These are phyloP conservation scores for Leishmania turanica DNA, from an alignment of 208 protist species.

Conservation along the genomic window DNA sequence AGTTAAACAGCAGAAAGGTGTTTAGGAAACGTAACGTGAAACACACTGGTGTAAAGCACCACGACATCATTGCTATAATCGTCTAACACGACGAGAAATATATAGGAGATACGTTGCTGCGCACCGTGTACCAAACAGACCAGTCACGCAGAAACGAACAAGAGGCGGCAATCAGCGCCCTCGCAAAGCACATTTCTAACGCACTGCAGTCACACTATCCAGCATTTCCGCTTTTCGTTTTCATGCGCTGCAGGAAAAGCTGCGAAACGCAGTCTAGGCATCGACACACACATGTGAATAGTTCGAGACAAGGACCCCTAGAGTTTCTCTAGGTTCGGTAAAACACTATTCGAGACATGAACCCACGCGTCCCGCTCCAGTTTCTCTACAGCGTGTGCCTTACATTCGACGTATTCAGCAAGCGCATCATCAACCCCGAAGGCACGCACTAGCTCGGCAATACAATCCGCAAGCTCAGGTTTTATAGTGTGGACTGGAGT, in stretches of 20 bases:
- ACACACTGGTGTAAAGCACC: background rate
- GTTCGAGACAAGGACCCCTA: background rate
- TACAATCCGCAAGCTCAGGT: constrained; percentile 34
- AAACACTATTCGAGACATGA: background rate
- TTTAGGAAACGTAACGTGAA: background rate
- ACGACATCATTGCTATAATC: background rate
- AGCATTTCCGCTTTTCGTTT: background rate
- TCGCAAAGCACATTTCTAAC: background rate
- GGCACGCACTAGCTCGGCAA: constrained; percentile 31
- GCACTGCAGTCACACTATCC: background rate
- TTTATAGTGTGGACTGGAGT: constrained; percentile 66
- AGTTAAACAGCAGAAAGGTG: background rate
- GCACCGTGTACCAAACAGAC: background rate
- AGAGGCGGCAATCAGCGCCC: background rate
- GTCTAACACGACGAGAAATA: background rate
- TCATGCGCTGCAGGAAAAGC: background rate
- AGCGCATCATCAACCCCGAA: constrained; percentile 65
- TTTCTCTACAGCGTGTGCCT: constrained; percentile 20
- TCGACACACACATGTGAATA: background rate
- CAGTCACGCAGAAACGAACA: background rate
- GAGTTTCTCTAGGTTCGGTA: background rate
- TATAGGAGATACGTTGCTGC: background rate
- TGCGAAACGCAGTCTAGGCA: background rate
- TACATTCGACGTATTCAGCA: constrained; percentile 50
- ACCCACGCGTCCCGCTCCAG: constrained; percentile 31